A percentile compares a stretch with the other conserved stretches of the same genome.
phyloP scores from a whole-genome alignment of 352 stramenopile species.

The Globisporangium uncinulatum region DNA sequence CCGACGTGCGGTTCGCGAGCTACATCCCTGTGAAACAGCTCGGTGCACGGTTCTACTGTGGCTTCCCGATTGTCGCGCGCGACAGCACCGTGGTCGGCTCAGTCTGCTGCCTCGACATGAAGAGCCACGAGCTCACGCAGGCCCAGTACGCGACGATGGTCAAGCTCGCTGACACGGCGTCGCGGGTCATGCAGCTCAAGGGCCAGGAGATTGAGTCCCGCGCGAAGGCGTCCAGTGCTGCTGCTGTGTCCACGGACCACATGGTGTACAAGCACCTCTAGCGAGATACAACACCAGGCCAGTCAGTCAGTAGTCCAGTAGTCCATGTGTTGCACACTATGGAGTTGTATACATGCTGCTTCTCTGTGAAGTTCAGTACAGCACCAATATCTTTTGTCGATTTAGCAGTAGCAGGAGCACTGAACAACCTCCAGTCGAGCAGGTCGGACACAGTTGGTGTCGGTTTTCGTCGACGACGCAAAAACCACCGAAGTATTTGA shows the following conservation, averaged over 20 bases:
- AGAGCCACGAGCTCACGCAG: conserved; percentile 42
- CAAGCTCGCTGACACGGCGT: conserved; percentile 47
- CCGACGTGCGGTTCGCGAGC: conserved; percentile 68
- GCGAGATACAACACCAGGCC: too few relatives aligned
- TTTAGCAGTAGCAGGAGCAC: too few relatives aligned
- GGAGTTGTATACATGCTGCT: too few relatives aligned
- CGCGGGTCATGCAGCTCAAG: conserved; percentile 35
- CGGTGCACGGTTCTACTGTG: conserved; percentile 67
- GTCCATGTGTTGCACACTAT: too few relatives aligned
- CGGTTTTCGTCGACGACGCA: too few relatives aligned
- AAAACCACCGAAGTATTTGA: too few relatives aligned
- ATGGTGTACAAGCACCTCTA: conserved; percentile 2
- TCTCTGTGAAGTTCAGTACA: too few relatives aligned
- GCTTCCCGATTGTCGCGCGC: conserved; percentile 48
- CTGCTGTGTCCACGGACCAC: neutral
- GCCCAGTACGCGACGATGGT: conserved; percentile 55
- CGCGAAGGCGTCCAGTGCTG: neutral
- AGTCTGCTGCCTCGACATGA: conserved; percentile 52
- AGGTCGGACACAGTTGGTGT: too few relatives aligned
- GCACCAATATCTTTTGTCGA: too few relatives aligned
- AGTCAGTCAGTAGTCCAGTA: too few relatives aligned
- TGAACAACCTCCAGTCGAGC: too few relatives aligned
- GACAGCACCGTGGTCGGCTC: conserved; percentile 53
- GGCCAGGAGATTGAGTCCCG: conserved; percentile 10
- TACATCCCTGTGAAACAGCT: conserved; percentile 29